Conservation (phyloP, 441 rosid species). For the Manihot esculenta region DNA sequence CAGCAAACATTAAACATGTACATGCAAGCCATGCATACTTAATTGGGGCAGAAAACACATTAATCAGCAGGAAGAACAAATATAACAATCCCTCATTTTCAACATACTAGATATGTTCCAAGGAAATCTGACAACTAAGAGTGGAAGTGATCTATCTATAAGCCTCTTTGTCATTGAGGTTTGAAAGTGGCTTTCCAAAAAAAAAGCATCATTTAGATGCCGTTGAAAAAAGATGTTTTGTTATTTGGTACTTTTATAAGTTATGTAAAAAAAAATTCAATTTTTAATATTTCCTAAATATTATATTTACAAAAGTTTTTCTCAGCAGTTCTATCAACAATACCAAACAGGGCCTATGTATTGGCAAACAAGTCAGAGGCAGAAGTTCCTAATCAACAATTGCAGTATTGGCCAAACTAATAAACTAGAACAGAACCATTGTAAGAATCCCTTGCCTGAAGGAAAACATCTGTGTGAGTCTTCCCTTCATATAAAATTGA, state of each 20-base stretch:
- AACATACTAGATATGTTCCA: background rate
- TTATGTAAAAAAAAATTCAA: too few relatives aligned
- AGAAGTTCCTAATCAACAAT: background rate
- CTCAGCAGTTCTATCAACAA: too few relatives aligned
- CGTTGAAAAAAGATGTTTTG: too few relatives aligned
- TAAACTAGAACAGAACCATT: background rate
- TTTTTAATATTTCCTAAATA: too few relatives aligned
- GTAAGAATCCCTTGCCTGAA: constrained; percentile 56
- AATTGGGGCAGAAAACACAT: background rate
- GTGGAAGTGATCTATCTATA: too few relatives aligned
- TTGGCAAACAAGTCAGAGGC: background rate
- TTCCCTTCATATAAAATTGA: constrained; percentile 77
- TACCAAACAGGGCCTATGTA: too few relatives aligned
- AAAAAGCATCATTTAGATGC: too few relatives aligned
- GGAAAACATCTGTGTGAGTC: constrained; percentile 93
- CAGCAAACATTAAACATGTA: background rate
- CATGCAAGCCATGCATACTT: background rate
- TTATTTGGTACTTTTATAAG: too few relatives aligned
- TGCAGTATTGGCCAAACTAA: background rate
- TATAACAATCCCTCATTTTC: background rate
- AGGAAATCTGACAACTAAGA: background rate
- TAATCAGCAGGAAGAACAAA: background rate
- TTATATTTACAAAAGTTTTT: too few relatives aligned
- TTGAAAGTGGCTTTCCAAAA: too few relatives aligned
- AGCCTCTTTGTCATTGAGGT: too few relatives aligned